Conservation (phyloP, 495 filamentous ascomycete species). For the Hyaloscypha variabilis region DNA sequence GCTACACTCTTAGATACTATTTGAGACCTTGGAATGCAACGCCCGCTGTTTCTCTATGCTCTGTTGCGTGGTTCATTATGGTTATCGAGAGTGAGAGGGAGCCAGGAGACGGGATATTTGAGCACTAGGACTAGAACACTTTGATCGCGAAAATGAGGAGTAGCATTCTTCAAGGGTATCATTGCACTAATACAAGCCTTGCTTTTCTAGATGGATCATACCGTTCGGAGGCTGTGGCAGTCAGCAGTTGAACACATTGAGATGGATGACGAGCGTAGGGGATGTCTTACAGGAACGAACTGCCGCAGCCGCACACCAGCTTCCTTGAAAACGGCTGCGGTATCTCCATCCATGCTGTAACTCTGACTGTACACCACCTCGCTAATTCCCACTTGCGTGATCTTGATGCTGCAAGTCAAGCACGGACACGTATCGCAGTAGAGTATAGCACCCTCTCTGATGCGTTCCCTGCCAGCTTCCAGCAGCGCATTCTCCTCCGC, state of each 20-base stretch:
- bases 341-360: constrained; percentile 90
- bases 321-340: constrained; percentile 74
- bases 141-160: neutral
- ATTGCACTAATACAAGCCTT: constrained; percentile 15
- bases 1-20: too few species aligned
- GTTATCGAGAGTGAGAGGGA: too few species aligned
- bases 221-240: constrained; percentile 51
- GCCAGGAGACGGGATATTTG: neutral
- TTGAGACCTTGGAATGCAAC: too few species aligned
- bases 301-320: constrained; percentile 80
- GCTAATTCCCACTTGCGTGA: constrained; percentile 89
- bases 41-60: too few species aligned
- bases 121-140: neutral
- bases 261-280: constrained; percentile 19
- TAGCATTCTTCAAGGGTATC: neutral
- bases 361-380: constrained; percentile 94
- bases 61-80: too few species aligned
- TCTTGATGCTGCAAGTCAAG: constrained; percentile 98
- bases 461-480: constrained; percentile 89
- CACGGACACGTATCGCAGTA: constrained; percentile 99
- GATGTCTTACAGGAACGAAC: constrained; percentile 72
- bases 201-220: constrained; percentile 53
- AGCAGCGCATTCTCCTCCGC: constrained; percentile 96
- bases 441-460: constrained; percentile 70
- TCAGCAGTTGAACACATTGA: constrained; percentile 24